Evolutionary conservation across 345 rosid species (phyloP).

Genomic region (Erysimum cheiranthoides): DNA sequence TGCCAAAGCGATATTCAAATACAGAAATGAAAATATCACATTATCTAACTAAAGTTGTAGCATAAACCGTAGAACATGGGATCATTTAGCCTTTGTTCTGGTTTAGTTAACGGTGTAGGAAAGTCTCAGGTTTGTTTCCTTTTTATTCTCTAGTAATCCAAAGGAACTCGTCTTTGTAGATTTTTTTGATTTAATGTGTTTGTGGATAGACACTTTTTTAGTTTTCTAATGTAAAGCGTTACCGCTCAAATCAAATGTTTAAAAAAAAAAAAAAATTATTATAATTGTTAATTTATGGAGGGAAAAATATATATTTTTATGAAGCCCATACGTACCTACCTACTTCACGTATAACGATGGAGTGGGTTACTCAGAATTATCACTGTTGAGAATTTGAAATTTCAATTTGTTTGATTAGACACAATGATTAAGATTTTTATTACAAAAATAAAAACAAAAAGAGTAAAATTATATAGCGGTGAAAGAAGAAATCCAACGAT

Average conservation of each 20-base stretch:
- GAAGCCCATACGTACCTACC: background rate
- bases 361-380: background rate
- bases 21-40: slow-evolving; percentile 50
- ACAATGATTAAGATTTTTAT: background rate
- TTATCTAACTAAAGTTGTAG: slow-evolving; percentile 18
- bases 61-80: slow-evolving; percentile 23
- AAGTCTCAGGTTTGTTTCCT: slow-evolving; percentile 23
- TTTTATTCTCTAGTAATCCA: slow-evolving; percentile 19
- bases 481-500: slow-evolving; percentile 25
- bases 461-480: background rate
- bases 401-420: slow-evolving; percentile 30
- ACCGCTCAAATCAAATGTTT: slow-evolving; percentile 10
- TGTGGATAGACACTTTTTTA: slow-evolving; percentile 17
- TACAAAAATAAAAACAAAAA: background rate
- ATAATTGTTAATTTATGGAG: background rate
- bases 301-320: background rate
- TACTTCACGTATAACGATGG: slow-evolving; percentile 12
- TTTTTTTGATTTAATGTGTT: slow-evolving; percentile 28
- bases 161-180: slow-evolving; percentile 18
- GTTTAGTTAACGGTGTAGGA: slow-evolving; percentile 34
- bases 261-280: too few relatives aligned
- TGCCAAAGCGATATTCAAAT: slow-evolving; percentile 69
- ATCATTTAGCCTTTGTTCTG: slow-evolving; percentile 37
- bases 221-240: slow-evolving; percentile 33
- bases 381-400: slow-evolving; percentile 32